These are phyloP conservation scores for Colletotrichum coccodes DNA, from an alignment of 2,329 filamentous ascomycete species.

Conservation along the genomic window DNA sequence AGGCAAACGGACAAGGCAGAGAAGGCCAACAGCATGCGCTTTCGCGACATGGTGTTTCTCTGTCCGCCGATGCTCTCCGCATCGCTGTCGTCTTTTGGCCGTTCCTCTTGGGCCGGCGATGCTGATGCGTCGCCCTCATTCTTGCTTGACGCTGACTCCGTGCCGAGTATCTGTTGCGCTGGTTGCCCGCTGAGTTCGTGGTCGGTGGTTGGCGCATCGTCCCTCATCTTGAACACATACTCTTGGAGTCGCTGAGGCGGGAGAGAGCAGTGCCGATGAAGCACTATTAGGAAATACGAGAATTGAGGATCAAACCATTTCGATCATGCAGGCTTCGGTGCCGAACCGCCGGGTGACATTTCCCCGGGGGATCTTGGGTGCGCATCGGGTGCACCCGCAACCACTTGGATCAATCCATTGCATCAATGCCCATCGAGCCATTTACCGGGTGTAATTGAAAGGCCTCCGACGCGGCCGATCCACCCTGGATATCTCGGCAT, in stretches of 20 bases:
- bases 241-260: not conserved
- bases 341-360: constrained; percentile 16
- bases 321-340: constrained; percentile 4
- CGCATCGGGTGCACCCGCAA: not conserved
- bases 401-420: constrained; percentile 3
- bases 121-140: not conserved
- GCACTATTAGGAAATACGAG: not conserved
- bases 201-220: not conserved
- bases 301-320: not conserved
- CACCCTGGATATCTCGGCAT: constrained; percentile 26
- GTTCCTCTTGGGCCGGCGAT: not conserved
- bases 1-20: constrained; percentile 41
- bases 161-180: not conserved
- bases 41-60: constrained; percentile 46
- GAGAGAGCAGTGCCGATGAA: not conserved
- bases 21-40: constrained; percentile 43
- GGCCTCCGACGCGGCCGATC: not conserved
- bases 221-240: constrained; percentile 22
- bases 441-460: not conserved
- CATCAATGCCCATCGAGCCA: not conserved
- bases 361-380: not conserved
- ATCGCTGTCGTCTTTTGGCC: constrained; percentile 28
- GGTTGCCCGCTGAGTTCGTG: not conserved
- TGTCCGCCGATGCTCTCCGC: constrained; percentile 40
- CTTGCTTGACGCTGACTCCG: constrained; percentile 4